These are phyloP conservation scores for Exophiala sp. DNA, from an alignment of 2,329 filamentous ascomycete species.

Conservation along the genomic window DNA sequence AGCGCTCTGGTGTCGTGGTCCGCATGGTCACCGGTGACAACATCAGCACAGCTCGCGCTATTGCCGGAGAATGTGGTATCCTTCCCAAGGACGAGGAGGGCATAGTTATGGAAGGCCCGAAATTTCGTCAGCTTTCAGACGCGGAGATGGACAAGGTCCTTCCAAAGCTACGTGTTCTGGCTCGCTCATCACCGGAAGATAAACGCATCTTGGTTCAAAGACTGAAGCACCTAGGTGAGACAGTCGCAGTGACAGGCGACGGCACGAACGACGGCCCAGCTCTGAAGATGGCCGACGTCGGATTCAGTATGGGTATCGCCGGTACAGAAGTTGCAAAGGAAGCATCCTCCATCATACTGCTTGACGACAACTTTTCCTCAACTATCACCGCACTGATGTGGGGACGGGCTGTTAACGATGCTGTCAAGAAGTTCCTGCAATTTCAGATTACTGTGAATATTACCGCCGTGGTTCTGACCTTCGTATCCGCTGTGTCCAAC, in stretches of 20 bases:
- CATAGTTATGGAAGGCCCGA: slow-evolving; percentile 66
- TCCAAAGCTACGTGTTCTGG: slow-evolving; percentile 60
- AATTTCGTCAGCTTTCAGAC: slow-evolving; percentile 60
- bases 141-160: slow-evolving; percentile 58
- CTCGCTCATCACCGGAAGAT: slow-evolving; percentile 64
- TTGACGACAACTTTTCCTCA: slow-evolving; percentile 63
- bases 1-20: slow-evolving; percentile 65
- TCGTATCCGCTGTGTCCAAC: slow-evolving; percentile 78
- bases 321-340: slow-evolving; percentile 67
- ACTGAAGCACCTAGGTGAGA: slow-evolving; percentile 61
- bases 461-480: slow-evolving; percentile 81
- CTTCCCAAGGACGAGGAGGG: slow-evolving; percentile 51
- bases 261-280: slow-evolving; percentile 66
- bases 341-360: slow-evolving; percentile 64
- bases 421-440: slow-evolving; percentile 65
- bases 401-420: slow-evolving; percentile 67
- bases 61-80: slow-evolving; percentile 71
- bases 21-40: slow-evolving; percentile 75
- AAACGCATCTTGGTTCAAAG: slow-evolving; percentile 62
- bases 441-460: slow-evolving; percentile 77
- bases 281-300: slow-evolving; percentile 63
- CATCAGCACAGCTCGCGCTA: slow-evolving; percentile 67
- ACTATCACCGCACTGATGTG: slow-evolving; percentile 66
- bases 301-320: slow-evolving; percentile 66
- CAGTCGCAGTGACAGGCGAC: slow-evolving; percentile 62